phyloP scores from a whole-genome alignment of 1,284 basidiomycete genomes.

The Tilletia indica region DNA sequence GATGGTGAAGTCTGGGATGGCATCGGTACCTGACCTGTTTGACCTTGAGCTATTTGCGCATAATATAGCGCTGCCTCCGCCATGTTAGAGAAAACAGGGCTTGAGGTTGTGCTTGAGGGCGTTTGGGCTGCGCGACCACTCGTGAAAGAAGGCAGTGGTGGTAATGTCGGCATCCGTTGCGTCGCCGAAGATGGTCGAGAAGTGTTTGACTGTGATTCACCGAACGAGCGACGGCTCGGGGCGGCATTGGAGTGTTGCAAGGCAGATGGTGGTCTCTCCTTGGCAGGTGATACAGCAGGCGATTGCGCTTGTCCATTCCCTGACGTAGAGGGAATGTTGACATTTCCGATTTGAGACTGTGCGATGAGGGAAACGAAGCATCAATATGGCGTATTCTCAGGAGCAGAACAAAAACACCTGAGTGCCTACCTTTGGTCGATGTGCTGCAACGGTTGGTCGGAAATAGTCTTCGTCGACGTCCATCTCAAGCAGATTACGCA shows the following conservation, averaged over 20 bases:
- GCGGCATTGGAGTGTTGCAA: no score
- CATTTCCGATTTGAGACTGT: background rate
- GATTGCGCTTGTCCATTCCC: background rate
- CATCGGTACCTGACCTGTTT: background rate
- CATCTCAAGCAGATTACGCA: slow-evolving; percentile 24
- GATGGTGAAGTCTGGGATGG: background rate
- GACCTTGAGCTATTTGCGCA: background rate
- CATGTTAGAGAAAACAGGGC: background rate
- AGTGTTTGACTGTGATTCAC: background rate
- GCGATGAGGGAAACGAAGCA: background rate
- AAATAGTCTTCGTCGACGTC: slow-evolving; percentile 48
- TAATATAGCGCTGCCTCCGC: no score
- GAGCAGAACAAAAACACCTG: background rate
- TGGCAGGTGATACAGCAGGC: background rate
- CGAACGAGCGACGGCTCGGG: background rate
- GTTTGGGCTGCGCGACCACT: background rate
- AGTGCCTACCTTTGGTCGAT: slow-evolving; percentile 2
- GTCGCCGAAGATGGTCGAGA: background rate
- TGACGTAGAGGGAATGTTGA: background rate
- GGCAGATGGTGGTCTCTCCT: background rate
- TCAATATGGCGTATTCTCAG: background rate
- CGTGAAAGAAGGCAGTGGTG: slow-evolving; percentile 3
- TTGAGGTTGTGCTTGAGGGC: background rate
- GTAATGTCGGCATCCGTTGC: slow-evolving; percentile 9
- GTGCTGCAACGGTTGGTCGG: slow-evolving; percentile 17